Conservation (phyloP, 192 early-diverging fungal genomes). For the Martensiomyces pterosporus region DNA sequence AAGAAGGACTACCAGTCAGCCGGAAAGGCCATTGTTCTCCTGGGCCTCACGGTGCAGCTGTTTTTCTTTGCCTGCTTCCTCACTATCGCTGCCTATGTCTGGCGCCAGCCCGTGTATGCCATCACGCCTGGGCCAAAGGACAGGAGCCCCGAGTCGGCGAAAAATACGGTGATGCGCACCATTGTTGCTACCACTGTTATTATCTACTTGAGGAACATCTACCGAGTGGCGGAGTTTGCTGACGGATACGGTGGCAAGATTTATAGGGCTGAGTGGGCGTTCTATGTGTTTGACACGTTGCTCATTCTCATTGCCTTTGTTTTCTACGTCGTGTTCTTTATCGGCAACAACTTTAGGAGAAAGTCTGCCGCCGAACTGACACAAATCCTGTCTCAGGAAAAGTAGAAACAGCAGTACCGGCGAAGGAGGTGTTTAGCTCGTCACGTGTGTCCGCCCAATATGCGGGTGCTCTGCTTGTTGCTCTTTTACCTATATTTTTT, state of each 20-base stretch:
- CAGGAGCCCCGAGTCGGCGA: conserved; percentile 5
- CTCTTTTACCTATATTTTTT: too few species aligned
- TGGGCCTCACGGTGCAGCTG: conserved; percentile 34
- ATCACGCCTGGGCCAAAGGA: conserved; percentile 16
- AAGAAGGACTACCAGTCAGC: conserved; percentile 3
- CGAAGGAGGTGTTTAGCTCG: too few species aligned
- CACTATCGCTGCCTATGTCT: conserved; percentile 7
- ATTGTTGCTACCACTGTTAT: conserved; percentile 32
- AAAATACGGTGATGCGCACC: conserved; percentile 23
- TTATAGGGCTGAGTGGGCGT: conserved; percentile 42
- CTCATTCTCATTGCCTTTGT: conserved; percentile 27
- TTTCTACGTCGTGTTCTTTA: conserved; percentile 19
- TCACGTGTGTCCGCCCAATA: too few species aligned
- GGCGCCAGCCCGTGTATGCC: conserved; percentile 12
- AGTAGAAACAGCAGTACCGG: too few species aligned
- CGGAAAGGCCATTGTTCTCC: conserved; percentile 33
- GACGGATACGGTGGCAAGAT: conserved; percentile 35
- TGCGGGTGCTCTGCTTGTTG: too few species aligned
- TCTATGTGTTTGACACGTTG: conserved; percentile 46
- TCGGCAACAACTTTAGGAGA: conserved; percentile 10
- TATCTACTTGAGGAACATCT: conserved; percentile 39
- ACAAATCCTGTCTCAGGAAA: too few species aligned
- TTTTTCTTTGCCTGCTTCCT: conserved; percentile 31
- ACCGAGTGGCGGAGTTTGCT: conserved; percentile 43
- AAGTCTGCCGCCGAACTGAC: too few species aligned